Conservation (phyloP, 163 green algal species). For the Trebouxia gelatinosa region DNA sequence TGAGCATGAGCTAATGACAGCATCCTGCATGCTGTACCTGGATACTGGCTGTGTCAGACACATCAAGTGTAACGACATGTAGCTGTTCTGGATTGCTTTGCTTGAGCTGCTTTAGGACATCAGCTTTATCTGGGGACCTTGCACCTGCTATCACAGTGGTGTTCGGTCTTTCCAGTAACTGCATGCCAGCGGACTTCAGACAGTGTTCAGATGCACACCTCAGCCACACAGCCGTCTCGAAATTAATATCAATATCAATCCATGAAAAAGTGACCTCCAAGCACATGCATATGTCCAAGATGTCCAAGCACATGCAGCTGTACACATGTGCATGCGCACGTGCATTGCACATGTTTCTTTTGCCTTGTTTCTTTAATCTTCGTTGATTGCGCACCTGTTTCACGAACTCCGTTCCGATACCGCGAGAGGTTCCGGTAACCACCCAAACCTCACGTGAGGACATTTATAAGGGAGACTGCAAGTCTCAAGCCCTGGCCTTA, state of each 20-base stretch:
- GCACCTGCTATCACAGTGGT: background rate
- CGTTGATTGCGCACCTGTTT: background rate
- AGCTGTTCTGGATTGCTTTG: background rate
- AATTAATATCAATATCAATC: too few species aligned
- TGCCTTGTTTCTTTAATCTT: background rate
- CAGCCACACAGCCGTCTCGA: too few species aligned
- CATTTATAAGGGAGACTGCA: too few species aligned
- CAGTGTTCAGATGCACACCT: too few species aligned
- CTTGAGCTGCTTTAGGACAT: background rate
- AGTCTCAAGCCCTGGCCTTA: too few species aligned
- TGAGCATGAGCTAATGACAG: too few species aligned
- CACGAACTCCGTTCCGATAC: slow-evolving; percentile 10
- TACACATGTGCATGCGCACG: too few species aligned
- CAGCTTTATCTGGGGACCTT: background rate
- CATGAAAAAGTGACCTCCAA: background rate
- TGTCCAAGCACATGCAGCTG: too few species aligned
- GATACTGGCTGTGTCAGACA: background rate
- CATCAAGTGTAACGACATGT: background rate
- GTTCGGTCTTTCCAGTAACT: too few species aligned
- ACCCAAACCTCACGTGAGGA: background rate
- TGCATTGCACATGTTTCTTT: too few species aligned
- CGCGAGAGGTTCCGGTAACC: background rate
- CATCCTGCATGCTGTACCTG: background rate
- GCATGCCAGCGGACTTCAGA: too few species aligned
- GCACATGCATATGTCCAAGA: background rate